Evolutionary conservation across 2,329 filamentous ascomycete species (phyloP), one percentile per base, ranked within the genome.

Genomic region (Stachybotrys chlorohalonatus): DNA sequence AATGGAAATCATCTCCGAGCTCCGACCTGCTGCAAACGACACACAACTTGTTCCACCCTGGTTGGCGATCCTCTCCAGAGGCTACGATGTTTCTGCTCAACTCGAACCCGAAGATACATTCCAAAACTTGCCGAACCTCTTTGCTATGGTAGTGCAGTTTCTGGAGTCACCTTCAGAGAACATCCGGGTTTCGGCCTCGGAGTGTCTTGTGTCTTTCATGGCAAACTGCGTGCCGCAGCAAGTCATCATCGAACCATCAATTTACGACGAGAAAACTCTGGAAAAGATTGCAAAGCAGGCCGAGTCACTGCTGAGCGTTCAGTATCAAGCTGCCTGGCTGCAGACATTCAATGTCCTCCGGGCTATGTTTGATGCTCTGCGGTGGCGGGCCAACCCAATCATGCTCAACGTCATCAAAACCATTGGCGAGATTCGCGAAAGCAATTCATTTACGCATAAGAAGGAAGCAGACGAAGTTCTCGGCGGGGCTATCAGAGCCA

Each of bases 1-100:
- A 11, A 81, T 97, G 63, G 91, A 96, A 59, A 91, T 94, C 53
- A 96, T 99, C 61, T 86, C 87, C 11, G 92, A 97, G 68, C 75
- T 99, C 60, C 90, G 93, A 62, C 94, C 94, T 8, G 89, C 91
- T 4, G 84, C 92, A 61, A 96, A 93, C 69, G 94, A 99, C 72
- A 93, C 92, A 2, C 93, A 96, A 70, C 81, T 99, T 36, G 83
- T 97, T 4, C 94, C 94, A 1, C 89, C 94, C 0, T 99, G 94
- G 94, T 90, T 99, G 63, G 94, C 94, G 11, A 94, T 99, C 54
- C 73, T 99, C 24, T 96, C 93, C 11, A 80, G 94, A 69, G 94
- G 92, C 7, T 97, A 96, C 70, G 92, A 96, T 67, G 91, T 97
- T 6, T 90, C 90, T 6, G 87, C 91, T 1, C 90, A 96, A 67